Evolutionary conservation across 108 stramenopile species (phyloP), one percentile per base, ranked within the genome.

Genomic region (Parmales sp.): DNA sequence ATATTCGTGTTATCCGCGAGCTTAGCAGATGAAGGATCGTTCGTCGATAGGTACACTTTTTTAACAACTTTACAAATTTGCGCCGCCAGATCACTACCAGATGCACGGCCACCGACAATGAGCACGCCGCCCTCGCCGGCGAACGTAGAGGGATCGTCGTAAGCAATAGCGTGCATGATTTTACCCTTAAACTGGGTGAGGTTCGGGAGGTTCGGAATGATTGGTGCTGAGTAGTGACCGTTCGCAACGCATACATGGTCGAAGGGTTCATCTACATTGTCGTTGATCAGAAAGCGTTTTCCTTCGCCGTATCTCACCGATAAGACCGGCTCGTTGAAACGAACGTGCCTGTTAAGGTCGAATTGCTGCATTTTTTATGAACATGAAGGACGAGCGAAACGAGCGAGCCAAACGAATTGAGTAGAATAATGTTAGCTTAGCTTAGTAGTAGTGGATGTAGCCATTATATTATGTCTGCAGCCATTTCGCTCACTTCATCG

Each of bases 181-280:
- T 63, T 65, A 5, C 84, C 81, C 18, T 25, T 22, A 49, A 87
- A 91, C 29, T 66, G 67, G 13, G 76, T 65, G 9, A 45, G 13
- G 22, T 91, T 29, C 13, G 92, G 93, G 16, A 65, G 74, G 13
- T 88, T 65, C 23, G 95, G 90, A 2, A 43, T 44, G 11, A 80
- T 82, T 5, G 93, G 87, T 37, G 43, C 38, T 29, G 80, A 73
- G 72, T 87, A 96, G 69, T 96, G 95, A 16, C 95, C 95, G 70
- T 92, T 96, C 78, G 88, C 89, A 41, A 96, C 74, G 66, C 77
- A 78, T 3, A 96, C 90, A 20, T 78, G 85, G 67, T 96, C 93
- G 69, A 91, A 95, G 18, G 72, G 70, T 67, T 80, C 79, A 38
- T 65, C n/a, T 60, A 60, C n/a, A 60, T 34, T 4, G 13, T 34